Percentiles rank a stretch among this genome's conserved stretches.
These are phyloP conservation scores for Pseudogymnoascus sp. DNA, from an alignment of 2,329 filamentous ascomycete genomes.

Conservation along the genomic window DNA sequence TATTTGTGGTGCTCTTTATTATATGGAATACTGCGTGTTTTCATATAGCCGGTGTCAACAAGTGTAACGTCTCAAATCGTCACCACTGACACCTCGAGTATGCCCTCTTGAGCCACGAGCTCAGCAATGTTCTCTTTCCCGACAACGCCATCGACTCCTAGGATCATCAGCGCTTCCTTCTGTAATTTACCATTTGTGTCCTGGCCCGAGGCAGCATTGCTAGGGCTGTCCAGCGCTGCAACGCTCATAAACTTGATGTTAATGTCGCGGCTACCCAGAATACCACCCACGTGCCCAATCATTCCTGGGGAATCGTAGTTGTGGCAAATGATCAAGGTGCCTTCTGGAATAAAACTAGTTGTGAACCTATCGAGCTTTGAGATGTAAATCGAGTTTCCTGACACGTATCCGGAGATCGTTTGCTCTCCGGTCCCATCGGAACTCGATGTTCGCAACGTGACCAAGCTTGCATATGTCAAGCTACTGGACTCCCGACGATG, in stretches of 20 bases:
- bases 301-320: conserved; percentile 78
- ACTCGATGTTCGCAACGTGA: conserved; percentile 52
- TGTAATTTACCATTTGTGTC: conserved; percentile 29
- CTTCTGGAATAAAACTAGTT: conserved; percentile 64
- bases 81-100: conserved; percentile 48
- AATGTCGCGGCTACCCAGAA: conserved; percentile 60
- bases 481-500: conserved; percentile 54
- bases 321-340: conserved; percentile 67
- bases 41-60: background rate
- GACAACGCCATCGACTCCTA: conserved; percentile 62
- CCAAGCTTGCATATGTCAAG: conserved; percentile 58
- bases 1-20: background rate
- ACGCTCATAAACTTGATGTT: conserved; percentile 81
- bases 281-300: conserved; percentile 69
- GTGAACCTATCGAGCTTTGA: conserved; percentile 65
- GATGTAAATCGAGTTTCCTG: conserved; percentile 57
- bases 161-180: conserved; percentile 73
- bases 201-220: conserved; percentile 19
- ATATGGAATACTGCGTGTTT: background rate
- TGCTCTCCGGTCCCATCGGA: conserved; percentile 15
- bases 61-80: conserved; percentile 13
- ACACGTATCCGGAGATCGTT: conserved; percentile 58
- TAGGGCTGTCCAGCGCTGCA: conserved; percentile 36
- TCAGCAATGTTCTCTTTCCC: conserved; percentile 45
- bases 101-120: conserved; percentile 42